Percentiles rank a stretch among this genome's conserved stretches.
Conservation (phyloP, 257 asterid genomes). For the Fraxinus excelsior region DNA sequence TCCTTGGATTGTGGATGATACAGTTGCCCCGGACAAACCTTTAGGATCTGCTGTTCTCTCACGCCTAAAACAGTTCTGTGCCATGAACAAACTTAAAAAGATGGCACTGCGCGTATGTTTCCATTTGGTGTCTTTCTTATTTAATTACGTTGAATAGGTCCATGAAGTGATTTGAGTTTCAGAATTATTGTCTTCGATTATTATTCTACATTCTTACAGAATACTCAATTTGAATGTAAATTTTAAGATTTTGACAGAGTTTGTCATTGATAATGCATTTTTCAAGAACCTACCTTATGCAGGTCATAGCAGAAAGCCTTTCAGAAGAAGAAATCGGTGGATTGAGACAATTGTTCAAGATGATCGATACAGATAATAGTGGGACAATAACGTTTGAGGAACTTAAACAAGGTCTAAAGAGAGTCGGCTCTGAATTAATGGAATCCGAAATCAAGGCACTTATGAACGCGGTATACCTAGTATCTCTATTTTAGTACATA, state of each 20-base stretch:
- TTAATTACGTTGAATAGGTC: background rate
- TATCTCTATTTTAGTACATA: background rate
- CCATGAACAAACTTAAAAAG: conserved; percentile 97
- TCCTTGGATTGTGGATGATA: conserved; percentile 95
- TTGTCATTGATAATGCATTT: background rate
- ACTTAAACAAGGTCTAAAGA: conserved; percentile 66
- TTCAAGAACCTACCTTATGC: conserved; percentile 10
- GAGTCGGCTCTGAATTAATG: conserved; percentile 86
- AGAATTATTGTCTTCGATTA: background rate
- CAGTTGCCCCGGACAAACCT: conserved; percentile 88
- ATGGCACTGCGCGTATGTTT: conserved; percentile 83
- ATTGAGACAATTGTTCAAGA: conserved; percentile 74
- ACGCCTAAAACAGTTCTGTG: conserved; percentile 85
- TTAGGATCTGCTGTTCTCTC: conserved; percentile 84
- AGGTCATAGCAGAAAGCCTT: conserved; percentile 94
- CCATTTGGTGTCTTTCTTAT: background rate
- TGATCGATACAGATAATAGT: conserved; percentile 83
- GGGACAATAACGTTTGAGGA: conserved; percentile 90
- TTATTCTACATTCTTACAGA: background rate
- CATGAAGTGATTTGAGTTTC: background rate
- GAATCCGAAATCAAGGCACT: conserved; percentile 81
- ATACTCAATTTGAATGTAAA: background rate
- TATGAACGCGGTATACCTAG: conserved; percentile 72
- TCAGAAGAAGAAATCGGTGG: conserved; percentile 99
- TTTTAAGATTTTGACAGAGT: background rate